Percentiles rank a stretch among this genome's conserved stretches.
phyloP scores from a whole-genome alignment of 2,329 filamentous ascomycete genomes.

The Nectriaceae sp. region DNA sequence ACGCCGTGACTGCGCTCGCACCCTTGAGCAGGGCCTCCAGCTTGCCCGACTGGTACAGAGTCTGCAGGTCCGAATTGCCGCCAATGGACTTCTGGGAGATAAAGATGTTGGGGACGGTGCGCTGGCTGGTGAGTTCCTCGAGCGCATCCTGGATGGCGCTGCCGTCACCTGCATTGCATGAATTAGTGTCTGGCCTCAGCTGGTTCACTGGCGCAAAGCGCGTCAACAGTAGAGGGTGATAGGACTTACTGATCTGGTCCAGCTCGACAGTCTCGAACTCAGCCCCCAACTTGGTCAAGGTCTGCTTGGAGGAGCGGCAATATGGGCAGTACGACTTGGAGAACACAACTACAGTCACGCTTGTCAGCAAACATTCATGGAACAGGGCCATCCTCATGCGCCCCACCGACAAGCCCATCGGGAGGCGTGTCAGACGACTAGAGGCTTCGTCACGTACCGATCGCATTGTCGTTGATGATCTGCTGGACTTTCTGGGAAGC shows the following conservation, averaged over 20 bases:
- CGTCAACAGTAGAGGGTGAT: no score
- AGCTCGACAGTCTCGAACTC: constrained; percentile 80
- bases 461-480: constrained; percentile 87
- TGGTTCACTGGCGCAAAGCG: not conserved
- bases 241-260: constrained; percentile 73
- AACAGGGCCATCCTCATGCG: not conserved
- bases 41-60: constrained; percentile 51
- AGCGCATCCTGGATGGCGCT: constrained; percentile 81
- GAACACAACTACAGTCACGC: constrained; percentile 71
- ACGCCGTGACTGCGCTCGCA: constrained; percentile 45
- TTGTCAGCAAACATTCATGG: constrained; percentile 3
- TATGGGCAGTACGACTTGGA: constrained; percentile 97
- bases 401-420: constrained; percentile 2
- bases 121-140: constrained; percentile 76
- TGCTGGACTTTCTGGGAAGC: constrained; percentile 80
- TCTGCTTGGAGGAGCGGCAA: constrained; percentile 77
- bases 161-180: constrained; percentile 69
- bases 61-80: constrained; percentile 84
- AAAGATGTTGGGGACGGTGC: constrained; percentile 94
- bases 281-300: constrained; percentile 69
- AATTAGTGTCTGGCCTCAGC: constrained; percentile 16
- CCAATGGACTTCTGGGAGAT: constrained; percentile 91
- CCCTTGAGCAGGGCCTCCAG: constrained; percentile 44
- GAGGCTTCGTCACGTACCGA: constrained; percentile 59
- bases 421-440: not conserved